Conservation (phyloP, 192 early-diverging fungal genomes). For the Linnemannia elongata region DNA sequence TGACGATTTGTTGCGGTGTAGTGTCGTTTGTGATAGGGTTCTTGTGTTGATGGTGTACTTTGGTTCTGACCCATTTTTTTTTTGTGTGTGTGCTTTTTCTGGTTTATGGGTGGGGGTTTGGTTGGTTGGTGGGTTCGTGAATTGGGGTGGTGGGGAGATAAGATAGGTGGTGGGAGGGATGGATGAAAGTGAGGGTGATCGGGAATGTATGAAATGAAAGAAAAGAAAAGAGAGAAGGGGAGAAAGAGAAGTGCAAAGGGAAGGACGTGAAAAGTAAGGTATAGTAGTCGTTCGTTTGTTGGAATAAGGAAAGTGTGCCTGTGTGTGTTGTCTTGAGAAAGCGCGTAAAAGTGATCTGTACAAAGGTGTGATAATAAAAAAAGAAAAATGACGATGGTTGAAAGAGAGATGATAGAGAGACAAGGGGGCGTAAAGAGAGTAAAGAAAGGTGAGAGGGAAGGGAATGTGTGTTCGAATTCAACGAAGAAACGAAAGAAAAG, state of each 20-base stretch:
- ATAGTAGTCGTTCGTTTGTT: background rate
- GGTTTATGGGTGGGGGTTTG: background rate
- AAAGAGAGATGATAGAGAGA: background rate
- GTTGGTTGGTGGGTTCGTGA: background rate
- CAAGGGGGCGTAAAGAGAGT: background rate
- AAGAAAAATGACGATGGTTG: background rate
- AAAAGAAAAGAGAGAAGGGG: background rate
- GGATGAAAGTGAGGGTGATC: background rate
- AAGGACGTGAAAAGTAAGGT: background rate
- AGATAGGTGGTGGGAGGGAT: background rate
- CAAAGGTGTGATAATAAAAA: background rate
- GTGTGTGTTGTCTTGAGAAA: background rate
- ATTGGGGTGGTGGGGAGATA: background rate
- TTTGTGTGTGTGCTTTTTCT: too few species aligned
- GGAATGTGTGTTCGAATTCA: background rate
- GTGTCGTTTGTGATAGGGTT: conserved; percentile 45
- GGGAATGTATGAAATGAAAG: background rate
- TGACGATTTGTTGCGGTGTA: conserved; percentile 41
- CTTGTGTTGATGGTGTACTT: conserved; percentile 7
- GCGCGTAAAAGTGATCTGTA: background rate
- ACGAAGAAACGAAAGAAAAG: background rate
- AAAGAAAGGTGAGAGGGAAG: background rate
- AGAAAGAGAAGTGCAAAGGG: background rate
- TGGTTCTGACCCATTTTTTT: conserved; percentile 49
- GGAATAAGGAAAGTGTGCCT: background rate